Percentiles rank a stretch among this genome's conserved stretches.
phyloP scores from a whole-genome alignment of 2,329 filamentous ascomycete genomes.

The Colletotrichum sp. region DNA sequence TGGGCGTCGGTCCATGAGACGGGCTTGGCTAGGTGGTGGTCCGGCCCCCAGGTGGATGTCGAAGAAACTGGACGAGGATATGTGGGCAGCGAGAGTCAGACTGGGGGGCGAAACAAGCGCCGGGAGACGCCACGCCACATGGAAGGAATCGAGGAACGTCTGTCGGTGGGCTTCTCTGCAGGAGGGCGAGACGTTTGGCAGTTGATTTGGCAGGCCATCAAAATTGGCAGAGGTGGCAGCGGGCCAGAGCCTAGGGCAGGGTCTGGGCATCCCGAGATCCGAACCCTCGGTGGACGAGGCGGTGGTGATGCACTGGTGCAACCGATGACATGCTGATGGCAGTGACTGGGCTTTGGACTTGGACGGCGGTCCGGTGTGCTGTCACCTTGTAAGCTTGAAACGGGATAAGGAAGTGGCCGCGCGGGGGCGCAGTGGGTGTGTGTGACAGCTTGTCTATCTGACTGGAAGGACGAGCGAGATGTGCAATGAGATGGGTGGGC shows the following conservation, averaged over 20 bases:
- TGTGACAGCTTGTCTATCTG: neutral
- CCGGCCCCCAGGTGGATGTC: neutral
- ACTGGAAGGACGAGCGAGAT: neutral
- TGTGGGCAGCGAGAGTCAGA: neutral
- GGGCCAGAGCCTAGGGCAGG: neutral
- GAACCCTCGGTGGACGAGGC: neutral
- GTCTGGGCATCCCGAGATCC: slow-evolving; percentile 12
- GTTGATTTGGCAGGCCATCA: neutral
- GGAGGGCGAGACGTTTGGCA: slow-evolving; percentile 1
- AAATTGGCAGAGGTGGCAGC: neutral
- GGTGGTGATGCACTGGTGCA: slow-evolving; percentile 7
- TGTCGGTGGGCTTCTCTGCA: slow-evolving; percentile 15
- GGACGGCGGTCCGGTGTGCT: slow-evolving; percentile 1
- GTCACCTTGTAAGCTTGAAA: slow-evolving; percentile 12
- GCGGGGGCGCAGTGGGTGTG: slow-evolving; percentile 13
- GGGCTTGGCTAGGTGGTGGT: slow-evolving; percentile 11
- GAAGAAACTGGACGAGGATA: neutral
- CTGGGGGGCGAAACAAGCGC: slow-evolving; percentile 16
- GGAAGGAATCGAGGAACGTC: slow-evolving; percentile 2
- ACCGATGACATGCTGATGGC: neutral
- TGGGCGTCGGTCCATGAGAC: slow-evolving; percentile 12
- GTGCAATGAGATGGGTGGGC: neutral
- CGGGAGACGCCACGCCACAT: slow-evolving; percentile 13
- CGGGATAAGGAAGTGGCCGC: slow-evolving; percentile 5
- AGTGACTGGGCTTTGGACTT: neutral